A percentile compares a stretch with the other conserved stretches of the same genome.
These are phyloP conservation scores for Cucumis hystrix DNA, from an alignment of 306 rosid species.

Conservation along the genomic window DNA sequence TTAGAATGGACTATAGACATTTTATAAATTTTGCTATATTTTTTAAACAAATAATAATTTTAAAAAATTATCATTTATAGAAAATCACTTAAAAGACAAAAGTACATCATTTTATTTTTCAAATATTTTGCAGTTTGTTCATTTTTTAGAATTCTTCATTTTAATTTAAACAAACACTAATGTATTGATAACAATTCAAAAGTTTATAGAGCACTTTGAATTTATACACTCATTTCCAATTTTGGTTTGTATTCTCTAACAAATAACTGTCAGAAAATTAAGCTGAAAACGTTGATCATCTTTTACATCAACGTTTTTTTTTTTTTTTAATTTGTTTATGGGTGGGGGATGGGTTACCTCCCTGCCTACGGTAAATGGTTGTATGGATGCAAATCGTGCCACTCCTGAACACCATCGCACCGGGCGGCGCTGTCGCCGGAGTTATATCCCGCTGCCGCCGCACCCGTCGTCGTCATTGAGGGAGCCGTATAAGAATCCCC, in stretches of 20 bases:
- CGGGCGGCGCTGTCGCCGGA: slow-evolving; percentile 8
- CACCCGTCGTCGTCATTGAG: slow-evolving; percentile 18
- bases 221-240: neutral
- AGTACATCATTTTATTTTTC: too few relatives aligned
- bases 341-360: neutral
- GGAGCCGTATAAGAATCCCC: slow-evolving; percentile 38
- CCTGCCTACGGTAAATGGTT: slow-evolving; percentile 55
- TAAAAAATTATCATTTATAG: too few relatives aligned
- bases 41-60: too few relatives aligned
- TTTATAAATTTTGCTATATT: too few relatives aligned
- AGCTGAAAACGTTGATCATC: neutral
- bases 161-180: too few relatives aligned
- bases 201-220: neutral
- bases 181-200: neutral
- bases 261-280: neutral
- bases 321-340: slow-evolving; percentile 1
- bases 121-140: too few relatives aligned
- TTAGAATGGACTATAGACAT: too few relatives aligned
- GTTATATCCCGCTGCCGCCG: slow-evolving; percentile 27
- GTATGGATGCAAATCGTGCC: slow-evolving; percentile 71
- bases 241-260: neutral
- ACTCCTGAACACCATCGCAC: slow-evolving; percentile 44
- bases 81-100: too few relatives aligned
- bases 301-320: neutral
- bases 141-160: too few relatives aligned